phyloP scores from a whole-genome alignment of 805 yeast genomes.

The Zygosaccharomyces pseudorouxii region DNA sequence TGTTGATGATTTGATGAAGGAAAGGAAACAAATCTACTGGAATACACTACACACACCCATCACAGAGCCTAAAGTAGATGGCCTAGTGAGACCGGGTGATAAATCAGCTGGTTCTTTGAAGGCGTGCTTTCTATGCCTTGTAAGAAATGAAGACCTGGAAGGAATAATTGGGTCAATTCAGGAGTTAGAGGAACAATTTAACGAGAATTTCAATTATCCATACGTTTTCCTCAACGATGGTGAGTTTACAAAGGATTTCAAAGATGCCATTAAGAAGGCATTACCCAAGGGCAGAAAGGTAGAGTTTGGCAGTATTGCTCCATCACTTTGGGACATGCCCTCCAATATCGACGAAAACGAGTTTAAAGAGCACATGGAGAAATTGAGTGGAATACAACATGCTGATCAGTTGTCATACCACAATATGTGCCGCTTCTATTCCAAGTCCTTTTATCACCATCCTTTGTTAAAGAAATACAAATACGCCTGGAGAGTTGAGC shows the following conservation, averaged over 20 bases:
- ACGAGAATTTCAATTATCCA: slow-evolving; percentile 68
- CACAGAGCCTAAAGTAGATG: slow-evolving; percentile 44
- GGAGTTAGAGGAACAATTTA: slow-evolving; percentile 61
- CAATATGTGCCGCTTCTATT: slow-evolving; percentile 80
- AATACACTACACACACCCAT: slow-evolving; percentile 38
- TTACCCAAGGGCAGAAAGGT: slow-evolving; percentile 41
- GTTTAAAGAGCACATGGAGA: slow-evolving; percentile 40
- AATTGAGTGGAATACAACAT: slow-evolving; percentile 51
- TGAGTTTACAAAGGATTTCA: slow-evolving; percentile 58
- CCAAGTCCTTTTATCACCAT: slow-evolving; percentile 57
- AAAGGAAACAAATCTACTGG: slow-evolving; percentile 39
- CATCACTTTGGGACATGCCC: slow-evolving; percentile 59
- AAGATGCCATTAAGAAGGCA: slow-evolving; percentile 36
- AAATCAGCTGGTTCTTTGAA: slow-evolving; percentile 44
- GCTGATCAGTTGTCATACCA: slow-evolving; percentile 63
- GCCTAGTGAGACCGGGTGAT: slow-evolving; percentile 32
- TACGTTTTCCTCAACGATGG: slow-evolving; percentile 75
- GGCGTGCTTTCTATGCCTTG: slow-evolving; percentile 71
- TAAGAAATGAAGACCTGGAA: slow-evolving; percentile 58
- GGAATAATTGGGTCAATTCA: slow-evolving; percentile 49
- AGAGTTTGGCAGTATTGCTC: slow-evolving; percentile 43
- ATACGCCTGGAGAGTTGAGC: slow-evolving; percentile 83
- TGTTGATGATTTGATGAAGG: slow-evolving; percentile 9
- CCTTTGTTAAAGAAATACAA: slow-evolving; percentile 56
- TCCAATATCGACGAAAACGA: slow-evolving; percentile 44